phyloP scores from a whole-genome alignment of 2,329 filamentous ascomycete species.

The Elsinoe necatrix region DNA sequence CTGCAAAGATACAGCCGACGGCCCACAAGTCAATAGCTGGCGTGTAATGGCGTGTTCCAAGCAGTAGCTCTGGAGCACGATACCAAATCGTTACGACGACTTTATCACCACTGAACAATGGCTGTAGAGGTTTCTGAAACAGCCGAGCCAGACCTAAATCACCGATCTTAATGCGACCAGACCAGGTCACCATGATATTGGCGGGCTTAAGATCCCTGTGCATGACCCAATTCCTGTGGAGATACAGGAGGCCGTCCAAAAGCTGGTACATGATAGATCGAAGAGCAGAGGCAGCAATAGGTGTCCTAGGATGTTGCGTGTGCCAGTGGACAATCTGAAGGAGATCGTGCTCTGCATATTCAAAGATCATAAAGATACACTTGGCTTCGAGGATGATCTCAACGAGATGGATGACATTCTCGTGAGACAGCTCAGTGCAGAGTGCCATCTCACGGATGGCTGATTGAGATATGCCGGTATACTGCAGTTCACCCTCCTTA shows the following conservation, averaged over 20 bases:
- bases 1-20: slow-evolving; percentile 94
- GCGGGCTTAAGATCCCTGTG: slow-evolving; percentile 95
- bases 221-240: slow-evolving; percentile 94
- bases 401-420: slow-evolving; percentile 80
- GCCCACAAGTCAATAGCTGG: slow-evolving; percentile 97
- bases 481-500: slow-evolving; percentile 94
- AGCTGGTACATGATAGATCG: slow-evolving; percentile 95
- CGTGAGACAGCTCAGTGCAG: slow-evolving; percentile 81
- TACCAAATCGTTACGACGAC: slow-evolving; percentile 99
- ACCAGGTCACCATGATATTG: slow-evolving; percentile 95
- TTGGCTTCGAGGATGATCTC: slow-evolving; percentile 98
- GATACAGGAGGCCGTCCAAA: slow-evolving; percentile 85
- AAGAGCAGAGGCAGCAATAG: slow-evolving; percentile 80
- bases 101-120: slow-evolving; percentile 88
- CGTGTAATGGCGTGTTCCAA: slow-evolving; percentile 92
- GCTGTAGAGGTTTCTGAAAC: slow-evolving; percentile 88
- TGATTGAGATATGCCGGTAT: slow-evolving; percentile 95
- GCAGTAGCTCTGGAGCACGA: slow-evolving; percentile 82
- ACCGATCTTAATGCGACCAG: slow-evolving; percentile 86
- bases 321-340: slow-evolving; percentile 98
- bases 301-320: slow-evolving; percentile 76
- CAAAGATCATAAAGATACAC: slow-evolving; percentile 99
- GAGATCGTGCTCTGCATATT: slow-evolving; percentile 95
- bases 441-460: slow-evolving; percentile 96
- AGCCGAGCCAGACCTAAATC: slow-evolving; percentile 86